These are phyloP conservation scores for Aspergillus steynii DNA, from an alignment of 495 filamentous ascomycete species.

Conservation along the genomic window DNA sequence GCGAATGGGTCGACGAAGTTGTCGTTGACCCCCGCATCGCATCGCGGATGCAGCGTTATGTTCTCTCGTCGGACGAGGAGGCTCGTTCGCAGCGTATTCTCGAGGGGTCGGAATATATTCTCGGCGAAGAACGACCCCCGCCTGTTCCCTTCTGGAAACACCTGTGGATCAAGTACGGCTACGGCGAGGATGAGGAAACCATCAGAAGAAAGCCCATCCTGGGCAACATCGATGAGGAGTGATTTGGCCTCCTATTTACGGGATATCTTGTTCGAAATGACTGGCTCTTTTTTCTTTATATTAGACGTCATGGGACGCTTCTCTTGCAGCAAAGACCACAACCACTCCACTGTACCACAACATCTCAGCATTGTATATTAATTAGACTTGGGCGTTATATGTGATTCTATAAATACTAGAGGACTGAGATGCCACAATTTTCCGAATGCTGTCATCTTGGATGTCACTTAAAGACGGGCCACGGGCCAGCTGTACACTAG, in stretches of 20 bases:
- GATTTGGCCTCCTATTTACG: slow-evolving; percentile 4
- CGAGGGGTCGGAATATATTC: slow-evolving; percentile 65
- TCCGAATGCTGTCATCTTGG: neutral
- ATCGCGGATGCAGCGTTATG: slow-evolving; percentile 78
- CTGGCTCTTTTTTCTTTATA: neutral
- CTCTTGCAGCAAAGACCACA: neutral
- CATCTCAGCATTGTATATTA: neutral
- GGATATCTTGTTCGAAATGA: neutral
- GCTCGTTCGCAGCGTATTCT: slow-evolving; percentile 61
- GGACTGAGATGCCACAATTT: neutral
- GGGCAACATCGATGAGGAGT: slow-evolving; percentile 41
- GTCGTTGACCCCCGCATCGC: slow-evolving; percentile 78
- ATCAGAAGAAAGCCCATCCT: slow-evolving; percentile 41
- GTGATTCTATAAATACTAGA: neutral
- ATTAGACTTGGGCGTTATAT: neutral
- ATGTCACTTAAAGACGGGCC: no score
- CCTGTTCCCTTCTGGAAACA: slow-evolving; percentile 42
- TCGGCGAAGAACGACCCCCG: slow-evolving; percentile 51
- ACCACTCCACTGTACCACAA: neutral
- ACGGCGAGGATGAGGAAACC: slow-evolving; percentile 47
- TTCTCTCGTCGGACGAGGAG: slow-evolving; percentile 62
- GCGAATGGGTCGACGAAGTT: slow-evolving; percentile 75
- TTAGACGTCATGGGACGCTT: neutral
- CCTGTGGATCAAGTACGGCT: slow-evolving; percentile 48
- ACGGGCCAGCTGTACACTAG: no score